Base-by-base conservation (phyloP, 441 rosid species). In the Euphorbia celastroides region DNA sequence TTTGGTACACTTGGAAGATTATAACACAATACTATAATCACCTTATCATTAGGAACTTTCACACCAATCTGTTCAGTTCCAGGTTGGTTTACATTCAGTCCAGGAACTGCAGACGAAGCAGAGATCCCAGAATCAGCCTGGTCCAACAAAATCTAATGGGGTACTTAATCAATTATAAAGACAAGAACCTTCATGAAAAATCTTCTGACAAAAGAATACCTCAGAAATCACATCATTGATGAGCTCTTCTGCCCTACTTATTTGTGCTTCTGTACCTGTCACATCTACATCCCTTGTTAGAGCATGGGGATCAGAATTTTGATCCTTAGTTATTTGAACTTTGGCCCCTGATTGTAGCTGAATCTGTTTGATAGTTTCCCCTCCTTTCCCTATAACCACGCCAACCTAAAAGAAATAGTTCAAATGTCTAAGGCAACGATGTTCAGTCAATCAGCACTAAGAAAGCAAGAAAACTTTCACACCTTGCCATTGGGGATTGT, bases 401-500 rank as follows among this genome's bases (percentile, higher is more conserved):
- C 78, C 78, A 32, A 70, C 78, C 77, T 74, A n/a, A 57, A 28
- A 0, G 41, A 26, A 27, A 41, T n/a, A 57, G 19, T 1, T 7
- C 41, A 28, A 3, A 25, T 19, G 12, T 9, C 5, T 30, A 9
- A 30, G n/a, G 28, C 3, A 62, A 26, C 12, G 17, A 36, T 23
- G 32, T 5, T 25, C 7, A 8, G 20, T 52, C 10, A 61, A 7
- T 16, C 38, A 14, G 25, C 20, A 68, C 7, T 11, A 14, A 34
- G 10, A 57, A 7, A 48, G 27, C 13, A 26, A 32, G 22, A 64
- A 1, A 50, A 26, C 64, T 30, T 14, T 5, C 51, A 72, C 64
- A 77, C 70, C 78, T 67, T 75, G 62, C 74, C 78, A 66, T 67
- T 75, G 16, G 78, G 78, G 62, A 75, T 67, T 8, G 30, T 52